Evolutionary conservation across 306 rosid genomes (phyloP).

Genomic region (Castanea crenata): DNA sequence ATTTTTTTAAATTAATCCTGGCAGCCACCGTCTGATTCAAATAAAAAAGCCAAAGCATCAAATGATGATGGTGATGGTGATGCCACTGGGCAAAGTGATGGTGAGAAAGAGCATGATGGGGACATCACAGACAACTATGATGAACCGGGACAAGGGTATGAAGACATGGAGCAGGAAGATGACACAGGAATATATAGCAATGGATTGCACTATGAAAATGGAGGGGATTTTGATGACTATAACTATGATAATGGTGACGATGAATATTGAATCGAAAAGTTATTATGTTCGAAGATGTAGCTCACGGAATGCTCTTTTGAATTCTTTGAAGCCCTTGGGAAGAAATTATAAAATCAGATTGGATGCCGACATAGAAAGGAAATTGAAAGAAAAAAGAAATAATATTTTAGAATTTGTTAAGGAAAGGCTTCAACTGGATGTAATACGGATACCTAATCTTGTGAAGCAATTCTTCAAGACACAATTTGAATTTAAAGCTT

Average conservation of each 20-base stretch:
- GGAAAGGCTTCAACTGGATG: too few species aligned
- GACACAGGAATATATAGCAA: neutral
- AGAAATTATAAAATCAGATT: too few species aligned
- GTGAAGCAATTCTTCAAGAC: too few species aligned
- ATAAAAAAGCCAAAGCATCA: slow-evolving; percentile 10
- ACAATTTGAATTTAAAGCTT: too few species aligned
- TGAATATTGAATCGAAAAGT: neutral
- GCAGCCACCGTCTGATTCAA: slow-evolving; percentile 11
- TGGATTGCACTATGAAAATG: neutral
- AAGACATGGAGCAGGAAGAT: neutral
- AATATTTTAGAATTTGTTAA: too few species aligned
- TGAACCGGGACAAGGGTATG: neutral
- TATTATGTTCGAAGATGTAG: neutral
- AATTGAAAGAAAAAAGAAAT: too few species aligned
- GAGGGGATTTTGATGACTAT: slow-evolving; percentile 5
- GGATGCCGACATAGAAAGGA: too few species aligned
- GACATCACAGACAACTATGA: neutral
- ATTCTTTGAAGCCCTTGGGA: too few species aligned
- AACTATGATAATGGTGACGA: slow-evolving; percentile 10
- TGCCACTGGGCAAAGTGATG: neutral
- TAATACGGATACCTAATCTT: too few species aligned
- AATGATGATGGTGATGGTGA: slow-evolving; percentile 1
- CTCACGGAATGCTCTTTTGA: too few species aligned
- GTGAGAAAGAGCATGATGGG: neutral
- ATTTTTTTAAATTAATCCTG: neutral